Conservation (phyloP, 805 yeast species). For the Metschnikowia corniflorae region DNA sequence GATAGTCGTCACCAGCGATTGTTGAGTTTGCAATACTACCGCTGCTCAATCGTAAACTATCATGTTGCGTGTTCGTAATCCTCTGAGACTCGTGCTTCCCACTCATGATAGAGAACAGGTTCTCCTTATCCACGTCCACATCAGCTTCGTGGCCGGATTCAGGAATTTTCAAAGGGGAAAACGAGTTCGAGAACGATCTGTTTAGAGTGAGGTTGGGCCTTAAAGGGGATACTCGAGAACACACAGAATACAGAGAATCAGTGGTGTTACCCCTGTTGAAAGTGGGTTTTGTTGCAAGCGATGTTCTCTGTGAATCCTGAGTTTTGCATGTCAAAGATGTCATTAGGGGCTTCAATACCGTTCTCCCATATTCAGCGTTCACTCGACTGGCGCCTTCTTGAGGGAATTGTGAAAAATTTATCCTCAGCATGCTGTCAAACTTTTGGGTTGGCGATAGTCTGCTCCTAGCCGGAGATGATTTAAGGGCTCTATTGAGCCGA, state of each 20-base stretch:
- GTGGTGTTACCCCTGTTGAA: slow-evolving; percentile 7
- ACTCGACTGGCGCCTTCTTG: neutral
- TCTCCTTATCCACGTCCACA: slow-evolving; percentile 16
- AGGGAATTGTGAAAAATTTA: neutral
- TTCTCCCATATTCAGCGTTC: neutral
- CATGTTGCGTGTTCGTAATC: slow-evolving; percentile 1
- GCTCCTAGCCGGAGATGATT: too few species aligned
- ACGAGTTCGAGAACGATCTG: neutral
- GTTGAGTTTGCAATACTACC: slow-evolving; percentile 36
- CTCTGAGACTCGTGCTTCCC: too few species aligned
- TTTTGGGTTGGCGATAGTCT: slow-evolving; percentile 5
- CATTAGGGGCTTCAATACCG: slow-evolving; percentile 5
- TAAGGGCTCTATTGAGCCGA: too few species aligned
- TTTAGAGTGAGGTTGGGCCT: neutral
- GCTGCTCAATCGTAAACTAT: slow-evolving; percentile 15
- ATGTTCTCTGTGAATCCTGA: neutral
- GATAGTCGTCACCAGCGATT: slow-evolving; percentile 39
- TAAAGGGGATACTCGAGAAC: slow-evolving; percentile 18
- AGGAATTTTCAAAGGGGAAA: slow-evolving; percentile 1
- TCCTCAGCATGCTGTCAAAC: too few species aligned
- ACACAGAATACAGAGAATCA: slow-evolving; percentile 17
- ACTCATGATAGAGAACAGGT: slow-evolving; percentile 7
- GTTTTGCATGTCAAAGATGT: slow-evolving; percentile 3
- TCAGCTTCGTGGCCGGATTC: neutral
- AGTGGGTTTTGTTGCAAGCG: neutral